Conservation (phyloP, 169 alveolate genomes). For the Amoebophrya sp. region DNA sequence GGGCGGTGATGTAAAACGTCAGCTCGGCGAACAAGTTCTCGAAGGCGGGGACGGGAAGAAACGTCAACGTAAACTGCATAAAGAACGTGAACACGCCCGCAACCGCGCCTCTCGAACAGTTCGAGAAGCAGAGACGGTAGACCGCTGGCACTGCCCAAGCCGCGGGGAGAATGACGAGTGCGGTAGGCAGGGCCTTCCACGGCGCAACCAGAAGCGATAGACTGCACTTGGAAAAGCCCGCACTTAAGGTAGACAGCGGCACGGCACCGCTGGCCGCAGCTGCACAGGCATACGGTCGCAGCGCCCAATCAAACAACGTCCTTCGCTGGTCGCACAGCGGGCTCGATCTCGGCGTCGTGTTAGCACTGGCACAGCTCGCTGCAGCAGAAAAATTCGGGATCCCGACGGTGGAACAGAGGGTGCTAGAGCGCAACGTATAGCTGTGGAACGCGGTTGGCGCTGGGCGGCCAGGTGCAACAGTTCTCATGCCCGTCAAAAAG, state of each 20-base stretch:
- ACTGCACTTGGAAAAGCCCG: slow-evolving; percentile 10
- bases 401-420: too few species aligned
- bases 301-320: slow-evolving; percentile 12
- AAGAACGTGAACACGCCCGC: slow-evolving; percentile 6
- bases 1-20: slow-evolving; percentile 4
- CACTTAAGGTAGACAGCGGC: background rate
- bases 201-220: background rate
- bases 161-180: background rate
- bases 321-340: background rate
- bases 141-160: slow-evolving; percentile 9
- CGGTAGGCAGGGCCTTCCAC: background rate
- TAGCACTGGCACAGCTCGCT: too few species aligned
- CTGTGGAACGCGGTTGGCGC: too few species aligned
- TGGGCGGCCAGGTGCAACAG: too few species aligned
- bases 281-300: background rate
- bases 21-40: slow-evolving; percentile 21
- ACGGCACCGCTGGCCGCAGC: background rate
- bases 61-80: slow-evolving; percentile 14
- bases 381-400: too few species aligned
- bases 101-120: background rate
- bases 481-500: too few species aligned
- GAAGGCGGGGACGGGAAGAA: background rate
- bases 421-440: too few species aligned
- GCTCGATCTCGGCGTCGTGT: background rate
- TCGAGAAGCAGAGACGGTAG: background rate